Evolutionary conservation across 805 yeast genomes (phyloP).

Genomic region (Vanderwaltozyma verrucispora): DNA sequence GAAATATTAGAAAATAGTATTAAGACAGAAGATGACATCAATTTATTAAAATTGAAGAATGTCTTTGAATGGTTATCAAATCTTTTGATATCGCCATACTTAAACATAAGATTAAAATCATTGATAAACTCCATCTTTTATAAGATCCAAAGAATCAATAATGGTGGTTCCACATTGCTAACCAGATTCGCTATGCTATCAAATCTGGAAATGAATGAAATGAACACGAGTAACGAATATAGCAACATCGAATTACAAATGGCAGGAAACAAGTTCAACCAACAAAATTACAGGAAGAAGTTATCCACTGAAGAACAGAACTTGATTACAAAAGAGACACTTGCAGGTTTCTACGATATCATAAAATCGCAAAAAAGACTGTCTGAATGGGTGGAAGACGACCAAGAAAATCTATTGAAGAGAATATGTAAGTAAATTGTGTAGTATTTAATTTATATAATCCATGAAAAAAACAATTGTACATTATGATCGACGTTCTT

Average conservation of each 20-base stretch:
- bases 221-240: conserved; percentile 1
- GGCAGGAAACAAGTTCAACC: conserved; percentile 10
- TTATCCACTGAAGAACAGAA: conserved; percentile 36
- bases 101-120: conserved; percentile 31
- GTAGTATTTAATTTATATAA: no score
- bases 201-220: conserved; percentile 27
- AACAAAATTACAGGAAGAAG: conserved; percentile 12
- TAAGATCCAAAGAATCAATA: conserved; percentile 41
- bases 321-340: conserved; percentile 27
- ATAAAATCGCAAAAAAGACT: conserved; percentile 43
- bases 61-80: conserved; percentile 61
- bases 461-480: no score
- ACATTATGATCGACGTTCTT: no score
- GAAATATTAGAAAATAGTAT: conserved; percentile 39
- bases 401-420: conserved; percentile 38
- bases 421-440: conserved; percentile 24
- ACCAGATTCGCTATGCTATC: conserved; percentile 45
- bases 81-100: conserved; percentile 41
- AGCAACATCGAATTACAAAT: background rate
- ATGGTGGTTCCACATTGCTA: conserved; percentile 47
- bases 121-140: conserved; percentile 35
- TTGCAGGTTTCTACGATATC: conserved; percentile 18
- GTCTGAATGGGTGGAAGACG: conserved; percentile 50
- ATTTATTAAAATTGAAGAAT: conserved; percentile 40
- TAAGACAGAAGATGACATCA: conserved; percentile 40